These are phyloP conservation scores for Albugo laibachii DNA, from an alignment of 352 stramenopile species.

Conservation along the genomic window DNA sequence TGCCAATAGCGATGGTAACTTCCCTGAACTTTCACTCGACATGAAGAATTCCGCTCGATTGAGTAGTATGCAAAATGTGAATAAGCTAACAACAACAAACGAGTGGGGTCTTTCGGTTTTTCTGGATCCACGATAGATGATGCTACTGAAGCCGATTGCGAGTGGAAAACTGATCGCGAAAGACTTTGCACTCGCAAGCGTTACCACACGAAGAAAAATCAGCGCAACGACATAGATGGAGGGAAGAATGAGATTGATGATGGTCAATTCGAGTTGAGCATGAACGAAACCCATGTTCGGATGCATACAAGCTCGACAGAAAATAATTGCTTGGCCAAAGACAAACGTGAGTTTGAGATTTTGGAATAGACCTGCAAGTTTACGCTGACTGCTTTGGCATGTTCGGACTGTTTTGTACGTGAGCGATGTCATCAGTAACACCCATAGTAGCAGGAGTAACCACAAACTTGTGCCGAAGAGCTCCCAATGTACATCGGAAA, in stretches of 20 bases:
- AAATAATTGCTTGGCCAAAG: slow-evolving; percentile 57
- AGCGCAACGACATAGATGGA: slow-evolving; percentile 76
- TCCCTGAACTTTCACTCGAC: too few species aligned
- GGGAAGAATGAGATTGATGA: slow-evolving; percentile 72
- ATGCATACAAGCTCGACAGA: slow-evolving; percentile 53
- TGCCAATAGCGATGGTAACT: too few species aligned
- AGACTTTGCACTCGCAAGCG: slow-evolving; percentile 23
- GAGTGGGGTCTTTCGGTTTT: slow-evolving; percentile 63
- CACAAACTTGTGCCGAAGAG: slow-evolving; percentile 64
- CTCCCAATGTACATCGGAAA: slow-evolving; percentile 52
- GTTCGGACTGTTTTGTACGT: slow-evolving; percentile 29
- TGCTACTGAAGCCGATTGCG: slow-evolving; percentile 19
- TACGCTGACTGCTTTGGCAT: slow-evolving; percentile 40
- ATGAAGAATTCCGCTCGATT: slow-evolving; percentile 15
- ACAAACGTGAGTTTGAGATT: slow-evolving; percentile 70
- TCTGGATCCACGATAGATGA: slow-evolving; percentile 43
- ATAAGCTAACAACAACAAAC: slow-evolving; percentile 52
- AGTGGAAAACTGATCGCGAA: slow-evolving; percentile 29
- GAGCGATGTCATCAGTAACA: slow-evolving; percentile 42
- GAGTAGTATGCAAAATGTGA: slow-evolving; percentile 52
- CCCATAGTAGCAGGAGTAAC: slow-evolving; percentile 64
- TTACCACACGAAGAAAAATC: slow-evolving; percentile 53
- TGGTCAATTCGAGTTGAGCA: slow-evolving; percentile 71
- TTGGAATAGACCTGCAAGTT: slow-evolving; percentile 32
- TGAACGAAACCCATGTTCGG: slow-evolving; percentile 75